Percentiles rank a stretch among this genome's conserved stretches.
phyloP scores from a whole-genome alignment of 495 filamentous ascomycete species.

The Neurospora sp. region DNA sequence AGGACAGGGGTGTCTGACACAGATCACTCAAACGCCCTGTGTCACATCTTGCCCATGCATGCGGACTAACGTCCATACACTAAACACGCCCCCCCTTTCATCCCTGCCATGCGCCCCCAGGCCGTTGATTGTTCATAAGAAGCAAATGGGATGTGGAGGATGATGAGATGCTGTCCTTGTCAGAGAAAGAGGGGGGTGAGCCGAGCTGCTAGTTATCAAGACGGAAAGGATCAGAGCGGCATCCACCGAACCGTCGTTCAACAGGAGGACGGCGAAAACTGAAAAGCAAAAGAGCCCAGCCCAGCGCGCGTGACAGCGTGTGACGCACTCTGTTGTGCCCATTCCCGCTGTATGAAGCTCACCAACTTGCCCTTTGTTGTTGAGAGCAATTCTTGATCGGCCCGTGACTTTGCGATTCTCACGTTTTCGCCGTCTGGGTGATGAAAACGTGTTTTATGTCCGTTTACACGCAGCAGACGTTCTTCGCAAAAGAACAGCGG shows the following conservation, averaged over 20 bases:
- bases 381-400: background rate
- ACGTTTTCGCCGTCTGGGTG: background rate
- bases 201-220: background rate
- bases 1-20: conserved; percentile 25
- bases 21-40: conserved; percentile 23
- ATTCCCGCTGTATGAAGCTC: background rate
- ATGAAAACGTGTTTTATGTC: background rate
- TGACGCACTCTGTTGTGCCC: background rate
- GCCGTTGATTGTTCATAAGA: background rate
- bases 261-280: background rate
- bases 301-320: background rate
- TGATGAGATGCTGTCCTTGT: background rate
- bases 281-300: background rate
- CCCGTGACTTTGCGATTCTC: background rate
- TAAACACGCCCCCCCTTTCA: conserved; percentile 2
- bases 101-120: conserved; percentile 4
- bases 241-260: background rate
- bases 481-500: background rate
- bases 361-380: background rate
- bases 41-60: conserved; percentile 11
- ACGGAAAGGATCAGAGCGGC: background rate
- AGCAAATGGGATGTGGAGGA: background rate
- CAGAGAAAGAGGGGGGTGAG: conserved; percentile 6
- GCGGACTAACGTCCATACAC: conserved; percentile 2
- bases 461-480: background rate